Evolutionary conservation across 257 asterid genomes (phyloP).

Genomic region (Mitragyna speciosa): DNA sequence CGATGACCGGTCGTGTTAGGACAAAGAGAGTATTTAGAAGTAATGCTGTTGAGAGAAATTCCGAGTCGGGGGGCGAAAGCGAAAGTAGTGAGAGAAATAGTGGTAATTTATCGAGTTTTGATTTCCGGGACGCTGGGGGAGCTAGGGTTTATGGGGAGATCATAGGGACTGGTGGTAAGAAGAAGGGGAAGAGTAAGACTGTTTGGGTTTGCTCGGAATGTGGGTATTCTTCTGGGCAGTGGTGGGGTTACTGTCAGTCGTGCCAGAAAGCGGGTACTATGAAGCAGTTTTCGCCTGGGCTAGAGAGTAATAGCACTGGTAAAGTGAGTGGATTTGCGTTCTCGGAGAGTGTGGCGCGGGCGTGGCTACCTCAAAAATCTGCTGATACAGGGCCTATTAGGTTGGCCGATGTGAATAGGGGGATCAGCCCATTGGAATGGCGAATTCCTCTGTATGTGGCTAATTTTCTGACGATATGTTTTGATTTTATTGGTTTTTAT

Average conservation of each 20-base stretch:
- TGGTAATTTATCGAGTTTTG: slow-evolving; percentile 18
- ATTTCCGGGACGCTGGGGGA: slow-evolving; percentile 27
- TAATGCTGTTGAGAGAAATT: slow-evolving; percentile 16
- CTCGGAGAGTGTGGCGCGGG: slow-evolving; percentile 47
- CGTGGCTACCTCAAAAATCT: slow-evolving; percentile 62
- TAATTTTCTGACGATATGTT: background rate
- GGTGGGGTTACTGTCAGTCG: slow-evolving; percentile 93
- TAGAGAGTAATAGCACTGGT: slow-evolving; percentile 19
- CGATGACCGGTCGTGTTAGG: slow-evolving; percentile 45
- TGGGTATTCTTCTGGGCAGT: slow-evolving; percentile 82
- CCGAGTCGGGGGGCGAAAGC: slow-evolving; percentile 17
- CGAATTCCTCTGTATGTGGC: slow-evolving; percentile 71
- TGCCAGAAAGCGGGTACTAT: slow-evolving; percentile 64
- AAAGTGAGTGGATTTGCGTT: slow-evolving; percentile 51
- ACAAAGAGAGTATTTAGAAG: slow-evolving; percentile 32
- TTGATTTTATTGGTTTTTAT: background rate
- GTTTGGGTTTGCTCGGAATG: slow-evolving; percentile 73
- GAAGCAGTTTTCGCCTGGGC: slow-evolving; percentile 51
- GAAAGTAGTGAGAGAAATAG: slow-evolving; percentile 9
- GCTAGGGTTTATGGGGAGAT: slow-evolving; percentile 53
- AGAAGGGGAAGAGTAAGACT: slow-evolving; percentile 61
- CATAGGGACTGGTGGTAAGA: slow-evolving; percentile 41
- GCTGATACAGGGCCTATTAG: slow-evolving; percentile 46
- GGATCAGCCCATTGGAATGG: slow-evolving; percentile 57
- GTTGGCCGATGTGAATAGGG: slow-evolving; percentile 60